Evolutionary conservation across 2,329 filamentous ascomycete species (phyloP).

Genomic region (Aspergillus felis): DNA sequence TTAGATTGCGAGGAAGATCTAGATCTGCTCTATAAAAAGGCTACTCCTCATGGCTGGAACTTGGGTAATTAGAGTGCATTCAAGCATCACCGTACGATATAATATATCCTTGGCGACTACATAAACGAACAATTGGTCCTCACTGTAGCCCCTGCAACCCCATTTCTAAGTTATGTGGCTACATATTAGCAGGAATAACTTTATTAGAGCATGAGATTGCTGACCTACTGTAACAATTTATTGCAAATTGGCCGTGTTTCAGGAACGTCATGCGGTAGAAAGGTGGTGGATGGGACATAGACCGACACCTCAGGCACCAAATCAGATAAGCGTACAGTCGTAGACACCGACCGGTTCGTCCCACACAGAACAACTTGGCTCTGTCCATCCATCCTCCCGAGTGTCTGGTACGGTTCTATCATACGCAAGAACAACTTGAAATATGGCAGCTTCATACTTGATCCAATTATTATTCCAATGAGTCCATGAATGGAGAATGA

Average conservation of each 20-base stretch:
- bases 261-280: neutral
- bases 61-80: no score
- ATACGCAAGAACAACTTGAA: neutral
- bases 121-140: no score
- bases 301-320: neutral
- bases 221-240: neutral
- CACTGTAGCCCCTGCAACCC: no score
- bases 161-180: no score
- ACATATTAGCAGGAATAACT: no score
- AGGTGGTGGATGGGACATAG: no score
- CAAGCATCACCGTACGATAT: no score
- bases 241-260: neutral
- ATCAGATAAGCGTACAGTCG: no score
- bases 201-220: no score
- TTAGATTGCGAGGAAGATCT: constrained; percentile 17
- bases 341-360: neutral
- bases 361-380: neutral
- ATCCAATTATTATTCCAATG: neutral
- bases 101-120: no score
- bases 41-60: no score
- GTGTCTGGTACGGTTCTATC: neutral
- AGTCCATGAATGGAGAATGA: neutral
- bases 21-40: neutral
- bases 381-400: no score
- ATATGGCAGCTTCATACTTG: neutral